Evolutionary conservation across 805 yeast species (phyloP).

Genomic region (Grigorovia jiainica): DNA sequence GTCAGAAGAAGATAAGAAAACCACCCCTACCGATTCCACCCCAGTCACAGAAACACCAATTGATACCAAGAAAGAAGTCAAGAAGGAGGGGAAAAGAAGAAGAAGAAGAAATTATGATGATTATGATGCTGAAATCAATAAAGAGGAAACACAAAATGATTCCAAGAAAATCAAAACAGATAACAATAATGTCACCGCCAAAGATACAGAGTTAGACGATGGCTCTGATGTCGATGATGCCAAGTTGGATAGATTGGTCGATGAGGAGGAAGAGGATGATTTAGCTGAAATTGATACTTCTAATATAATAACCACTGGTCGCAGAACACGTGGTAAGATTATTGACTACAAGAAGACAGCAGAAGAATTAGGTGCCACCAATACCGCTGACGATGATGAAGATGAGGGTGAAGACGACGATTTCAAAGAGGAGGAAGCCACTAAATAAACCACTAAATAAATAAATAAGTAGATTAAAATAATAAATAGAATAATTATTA

Average conservation of each 20-base stretch:
- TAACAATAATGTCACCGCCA: conserved; percentile 2
- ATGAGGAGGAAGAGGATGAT: conserved; percentile 71
- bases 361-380: conserved; percentile 45
- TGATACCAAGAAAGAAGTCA: neutral
- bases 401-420: conserved; percentile 17
- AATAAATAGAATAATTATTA: no score
- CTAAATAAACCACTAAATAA: no score
- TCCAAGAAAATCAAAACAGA: conserved; percentile 30
- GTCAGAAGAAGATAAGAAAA: conserved; percentile 24
- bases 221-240: conserved; percentile 46
- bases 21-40: neutral
- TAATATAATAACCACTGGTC: conserved; percentile 74
- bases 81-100: conserved; percentile 11
- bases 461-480: no score
- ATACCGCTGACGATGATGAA: conserved; percentile 23
- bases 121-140: conserved; percentile 53
- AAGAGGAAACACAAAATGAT: conserved; percentile 37
- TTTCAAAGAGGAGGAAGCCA: conserved; percentile 19
- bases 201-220: conserved; percentile 31
- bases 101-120: conserved; percentile 49
- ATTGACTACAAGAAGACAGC: conserved; percentile 81
- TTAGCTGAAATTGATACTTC: conserved; percentile 69
- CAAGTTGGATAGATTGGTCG: conserved; percentile 41
- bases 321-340: conserved; percentile 85
- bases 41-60: conserved; percentile 2